These are phyloP conservation scores for Amauroascus niger DNA, from an alignment of 2,329 filamentous ascomycete genomes.

Conservation along the genomic window DNA sequence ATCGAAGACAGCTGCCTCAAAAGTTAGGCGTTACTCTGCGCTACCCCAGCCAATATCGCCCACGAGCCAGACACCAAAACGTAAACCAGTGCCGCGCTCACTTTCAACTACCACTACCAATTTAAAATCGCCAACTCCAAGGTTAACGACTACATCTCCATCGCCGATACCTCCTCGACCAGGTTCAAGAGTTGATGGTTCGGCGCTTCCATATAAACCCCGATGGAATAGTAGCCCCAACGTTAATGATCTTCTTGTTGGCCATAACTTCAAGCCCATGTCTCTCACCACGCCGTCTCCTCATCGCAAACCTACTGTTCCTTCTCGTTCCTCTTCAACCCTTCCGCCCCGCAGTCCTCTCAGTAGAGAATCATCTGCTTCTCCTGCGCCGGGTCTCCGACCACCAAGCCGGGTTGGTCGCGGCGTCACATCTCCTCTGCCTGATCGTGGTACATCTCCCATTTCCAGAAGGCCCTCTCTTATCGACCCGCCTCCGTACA, in stretches of 20 bases:
- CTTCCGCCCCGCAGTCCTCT: constrained; percentile 35
- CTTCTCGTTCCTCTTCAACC: constrained; percentile 30
- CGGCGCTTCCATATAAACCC: constrained; percentile 42
- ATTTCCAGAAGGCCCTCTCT: constrained; percentile 21
- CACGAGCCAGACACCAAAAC: constrained; percentile 24
- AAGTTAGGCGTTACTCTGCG: constrained; percentile 40
- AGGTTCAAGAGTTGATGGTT: constrained; percentile 21
- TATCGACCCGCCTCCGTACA: constrained; percentile 36
- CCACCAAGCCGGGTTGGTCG: constrained; percentile 26
- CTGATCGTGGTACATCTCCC: constrained; percentile 19
- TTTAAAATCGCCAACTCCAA: constrained; percentile 15
- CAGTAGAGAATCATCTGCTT: constrained; percentile 35
- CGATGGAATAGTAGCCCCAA: constrained; percentile 65
- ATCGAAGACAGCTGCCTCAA: constrained; percentile 33
- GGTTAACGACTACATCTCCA: constrained; percentile 21
- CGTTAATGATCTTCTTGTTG: constrained; percentile 52
- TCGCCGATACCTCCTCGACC: constrained; percentile 31
- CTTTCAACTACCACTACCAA: constrained; percentile 19
- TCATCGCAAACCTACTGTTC: constrained; percentile 30
- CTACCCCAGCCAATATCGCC: constrained; percentile 33
- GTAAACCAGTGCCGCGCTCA: constrained; percentile 32
- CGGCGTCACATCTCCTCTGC: constrained; percentile 11
- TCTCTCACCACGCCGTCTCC: constrained; percentile 52
- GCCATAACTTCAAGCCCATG: constrained; percentile 58
- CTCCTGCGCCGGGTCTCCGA: constrained; percentile 28